Evolutionary conservation across 257 asterid genomes (phyloP).

Genomic region (Primulina eburnea): DNA sequence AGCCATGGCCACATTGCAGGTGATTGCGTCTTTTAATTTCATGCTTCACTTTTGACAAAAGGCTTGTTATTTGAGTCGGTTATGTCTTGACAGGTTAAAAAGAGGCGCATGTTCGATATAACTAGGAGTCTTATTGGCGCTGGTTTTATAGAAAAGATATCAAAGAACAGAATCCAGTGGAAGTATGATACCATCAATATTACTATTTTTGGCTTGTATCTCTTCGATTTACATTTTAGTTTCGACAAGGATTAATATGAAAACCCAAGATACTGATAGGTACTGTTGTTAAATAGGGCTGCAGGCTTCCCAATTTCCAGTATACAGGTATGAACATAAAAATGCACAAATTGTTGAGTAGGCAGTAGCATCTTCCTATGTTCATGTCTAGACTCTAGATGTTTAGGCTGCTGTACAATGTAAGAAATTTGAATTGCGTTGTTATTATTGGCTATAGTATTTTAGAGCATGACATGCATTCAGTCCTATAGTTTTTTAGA

Average conservation of each 20-base stretch:
- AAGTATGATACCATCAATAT: constrained; percentile 52
- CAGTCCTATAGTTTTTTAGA: neutral
- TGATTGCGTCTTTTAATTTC: constrained; percentile 20
- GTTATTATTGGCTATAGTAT: too few species aligned
- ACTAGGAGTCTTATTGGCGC: constrained; percentile 97
- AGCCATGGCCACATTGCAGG: constrained; percentile 94
- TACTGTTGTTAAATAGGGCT: constrained; percentile 55
- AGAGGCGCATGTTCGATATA: constrained; percentile 95
- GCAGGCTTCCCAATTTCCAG: constrained; percentile 64
- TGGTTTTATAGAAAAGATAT: constrained; percentile 94
- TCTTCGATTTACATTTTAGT: constrained; percentile 17
- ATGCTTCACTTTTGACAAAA: neutral
- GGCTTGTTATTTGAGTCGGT: constrained; percentile 25
- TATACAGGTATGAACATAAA: constrained; percentile 55
- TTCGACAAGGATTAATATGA: constrained; percentile 19
- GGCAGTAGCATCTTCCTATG: too few species aligned
- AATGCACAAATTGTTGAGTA: constrained; percentile 2
- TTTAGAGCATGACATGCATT: too few species aligned
- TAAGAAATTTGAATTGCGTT: too few species aligned
- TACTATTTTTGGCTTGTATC: constrained; percentile 1
- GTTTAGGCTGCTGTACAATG: too few species aligned
- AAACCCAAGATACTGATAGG: constrained; percentile 26
- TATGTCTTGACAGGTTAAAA: constrained; percentile 59
- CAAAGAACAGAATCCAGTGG: constrained; percentile 97
- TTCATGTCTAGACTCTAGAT: too few species aligned